Percentiles rank a stretch among this genome's conserved stretches.
These are phyloP conservation scores for Chaetomium globosum DNA, from an alignment of 2,329 filamentous ascomycete genomes.

Conservation along the genomic window DNA sequence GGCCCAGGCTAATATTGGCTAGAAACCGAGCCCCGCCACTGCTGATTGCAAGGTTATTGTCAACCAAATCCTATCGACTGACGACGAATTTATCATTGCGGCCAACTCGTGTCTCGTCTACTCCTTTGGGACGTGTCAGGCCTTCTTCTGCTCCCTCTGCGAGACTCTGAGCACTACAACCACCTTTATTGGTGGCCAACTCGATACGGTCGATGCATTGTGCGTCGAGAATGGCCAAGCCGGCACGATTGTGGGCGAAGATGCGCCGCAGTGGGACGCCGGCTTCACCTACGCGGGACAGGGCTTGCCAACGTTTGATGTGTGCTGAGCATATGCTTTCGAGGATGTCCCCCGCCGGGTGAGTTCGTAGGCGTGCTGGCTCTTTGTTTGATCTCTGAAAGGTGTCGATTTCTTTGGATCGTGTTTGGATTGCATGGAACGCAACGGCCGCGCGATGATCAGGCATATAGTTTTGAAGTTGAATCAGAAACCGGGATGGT, in stretches of 20 bases:
- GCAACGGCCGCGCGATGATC: neutral
- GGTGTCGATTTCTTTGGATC: neutral
- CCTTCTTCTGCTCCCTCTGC: conserved; percentile 46
- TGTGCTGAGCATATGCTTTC: conserved; percentile 36
- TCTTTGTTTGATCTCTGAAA: neutral
- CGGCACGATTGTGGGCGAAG: conserved; percentile 43
- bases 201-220: conserved; percentile 41
- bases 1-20: neutral
- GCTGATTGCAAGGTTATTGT: conserved; percentile 43
- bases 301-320: conserved; percentile 41
- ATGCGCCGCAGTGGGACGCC: conserved; percentile 44
- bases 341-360: neutral
- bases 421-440: neutral
- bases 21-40: conserved; percentile 40
- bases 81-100: conserved; percentile 40
- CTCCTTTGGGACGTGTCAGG: conserved; percentile 43
- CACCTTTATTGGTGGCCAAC: conserved; percentile 43
- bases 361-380: neutral
- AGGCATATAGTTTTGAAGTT: neutral
- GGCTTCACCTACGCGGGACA: conserved; percentile 41
- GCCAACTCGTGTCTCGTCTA: conserved; percentile 43
- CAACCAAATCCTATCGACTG: conserved; percentile 39
- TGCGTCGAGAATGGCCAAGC: conserved; percentile 42
- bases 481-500: neutral
- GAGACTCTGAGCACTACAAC: conserved; percentile 41